Percentiles rank a stretch among this genome's conserved stretches.
phyloP scores from a whole-genome alignment of 2,329 filamentous ascomycete species.

The Botrytis medusae region DNA sequence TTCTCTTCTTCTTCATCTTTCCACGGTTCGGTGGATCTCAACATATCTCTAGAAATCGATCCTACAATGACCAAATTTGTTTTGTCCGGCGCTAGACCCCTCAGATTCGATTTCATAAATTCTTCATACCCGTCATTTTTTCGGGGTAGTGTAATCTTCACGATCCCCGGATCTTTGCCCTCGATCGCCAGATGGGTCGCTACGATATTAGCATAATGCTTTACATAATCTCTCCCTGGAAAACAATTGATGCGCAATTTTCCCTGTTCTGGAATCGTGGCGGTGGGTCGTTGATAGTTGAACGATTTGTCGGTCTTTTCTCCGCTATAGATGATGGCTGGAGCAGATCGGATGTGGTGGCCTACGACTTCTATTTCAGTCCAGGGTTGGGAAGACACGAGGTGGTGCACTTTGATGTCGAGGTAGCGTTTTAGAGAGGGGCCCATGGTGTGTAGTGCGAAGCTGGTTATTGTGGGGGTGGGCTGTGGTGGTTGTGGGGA shows the following conservation, averaged over 20 bases:
- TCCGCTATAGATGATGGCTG: not conserved
- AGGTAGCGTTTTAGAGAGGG: not conserved
- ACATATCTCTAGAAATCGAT: not conserved
- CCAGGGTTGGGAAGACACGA: not conserved
- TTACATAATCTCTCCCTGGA: not conserved
- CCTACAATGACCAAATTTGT: not conserved
- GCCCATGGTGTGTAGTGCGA: not conserved
- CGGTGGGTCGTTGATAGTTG: slow-evolving; percentile 3
- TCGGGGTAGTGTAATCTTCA: not conserved
- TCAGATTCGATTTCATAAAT: not conserved
- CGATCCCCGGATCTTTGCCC: not conserved
- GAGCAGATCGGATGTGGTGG: not conserved
- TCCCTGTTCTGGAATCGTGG: not conserved
- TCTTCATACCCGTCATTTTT: not conserved
- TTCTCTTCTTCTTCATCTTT: not conserved
- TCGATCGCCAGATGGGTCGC: not conserved
- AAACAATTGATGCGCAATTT: slow-evolving; percentile 1
- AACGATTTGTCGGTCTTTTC: not conserved
- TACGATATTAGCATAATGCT: slow-evolving; percentile 1
- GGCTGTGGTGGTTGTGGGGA: not conserved
- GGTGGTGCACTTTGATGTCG: slow-evolving; percentile 2
- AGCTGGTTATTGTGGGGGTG: not conserved
- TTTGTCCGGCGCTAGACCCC: not conserved
- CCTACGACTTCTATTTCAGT: not conserved
- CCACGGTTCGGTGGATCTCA: not conserved